phyloP scores from a whole-genome alignment of 331 rosid genomes.

The Acacia concinna region DNA sequence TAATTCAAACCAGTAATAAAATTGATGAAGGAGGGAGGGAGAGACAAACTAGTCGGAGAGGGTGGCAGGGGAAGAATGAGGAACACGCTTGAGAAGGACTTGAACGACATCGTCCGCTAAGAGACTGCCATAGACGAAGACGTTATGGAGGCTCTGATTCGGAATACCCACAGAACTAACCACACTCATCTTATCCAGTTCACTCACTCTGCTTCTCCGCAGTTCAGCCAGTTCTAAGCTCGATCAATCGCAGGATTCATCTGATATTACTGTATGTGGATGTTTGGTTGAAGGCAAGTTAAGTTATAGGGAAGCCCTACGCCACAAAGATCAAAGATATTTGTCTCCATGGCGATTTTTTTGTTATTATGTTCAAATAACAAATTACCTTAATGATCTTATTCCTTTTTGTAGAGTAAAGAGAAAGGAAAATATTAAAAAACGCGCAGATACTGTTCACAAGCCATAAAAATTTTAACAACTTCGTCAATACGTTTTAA shows the following conservation, averaged over 20 bases:
- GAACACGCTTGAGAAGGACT: slow-evolving; percentile 65
- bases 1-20: neutral
- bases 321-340: too few relatives aligned
- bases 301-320: too few relatives aligned
- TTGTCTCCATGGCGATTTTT: too few relatives aligned
- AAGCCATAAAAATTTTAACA: too few relatives aligned
- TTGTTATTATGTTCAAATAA: too few relatives aligned
- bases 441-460: too few relatives aligned
- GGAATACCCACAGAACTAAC: slow-evolving; percentile 7
- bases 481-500: too few relatives aligned
- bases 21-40: slow-evolving; percentile 7
- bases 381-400: too few relatives aligned
- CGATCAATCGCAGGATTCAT: neutral
- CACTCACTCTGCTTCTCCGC: neutral
- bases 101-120: slow-evolving; percentile 77
- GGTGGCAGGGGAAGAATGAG: slow-evolving; percentile 55
- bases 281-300: too few relatives aligned
- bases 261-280: too few relatives aligned
- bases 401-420: too few relatives aligned
- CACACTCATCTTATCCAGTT: slow-evolving; percentile 3
- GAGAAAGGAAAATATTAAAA: too few relatives aligned
- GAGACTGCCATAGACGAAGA: slow-evolving; percentile 89
- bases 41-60: slow-evolving; percentile 57
- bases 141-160: slow-evolving; percentile 47
- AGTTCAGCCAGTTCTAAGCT: neutral